Base-by-base conservation (phyloP, 441 rosid species). In the Erysimum cheiri region DNA sequence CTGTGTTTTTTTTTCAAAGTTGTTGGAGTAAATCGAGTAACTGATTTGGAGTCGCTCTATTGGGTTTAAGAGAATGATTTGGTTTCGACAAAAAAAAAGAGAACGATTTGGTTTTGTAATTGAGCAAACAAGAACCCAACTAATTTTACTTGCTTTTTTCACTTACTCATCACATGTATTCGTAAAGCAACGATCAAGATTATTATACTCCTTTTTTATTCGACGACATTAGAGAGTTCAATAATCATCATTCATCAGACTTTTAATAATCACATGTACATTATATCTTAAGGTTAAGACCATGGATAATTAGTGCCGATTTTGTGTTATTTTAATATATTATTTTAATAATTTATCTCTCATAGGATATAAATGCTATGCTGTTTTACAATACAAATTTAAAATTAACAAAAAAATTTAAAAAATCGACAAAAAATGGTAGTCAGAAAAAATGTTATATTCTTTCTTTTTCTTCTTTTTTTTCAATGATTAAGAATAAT, bases 51-150 rank as follows among this genome's bases (percentile, higher is more conserved):
- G 49, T 14, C 5, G 9, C 15, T 43, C 17, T 37, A 37, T 64
- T 57, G 66, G 71, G 71, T 64, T 72, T 56, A 53, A 46, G 60
- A 56, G 58, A 2, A 22, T 59, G 40, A 59, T 71, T 64, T 55
- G 52, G 14, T 64, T n/a, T n/a, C n/a, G n/a, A n/a, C n/a, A n/a
- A n/a, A n/a, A n/a, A n/a, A n/a, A n/a, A n/a, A n/a, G n/a, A n/a
- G n/a, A n/a, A n/a, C n/a, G n/a, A n/a, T n/a, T n/a, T n/a, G n/a
- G n/a, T n/a, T 58, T 32, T 32, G 39, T 53, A 12, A 41, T 41
- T 33, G 69, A 53, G 47, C 47, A 71, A 40, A 44, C 39, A 8
- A 39, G 33, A 52, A 61, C 29, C 52, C 41, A 69, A 49, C 14
- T 33, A 12, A 28, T 41, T 19, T 19, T 19, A 19, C 22, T 19